Evolutionary conservation across 2,329 filamentous ascomycete species (phyloP).

Genomic region (Dactylellina sp.): DNA sequence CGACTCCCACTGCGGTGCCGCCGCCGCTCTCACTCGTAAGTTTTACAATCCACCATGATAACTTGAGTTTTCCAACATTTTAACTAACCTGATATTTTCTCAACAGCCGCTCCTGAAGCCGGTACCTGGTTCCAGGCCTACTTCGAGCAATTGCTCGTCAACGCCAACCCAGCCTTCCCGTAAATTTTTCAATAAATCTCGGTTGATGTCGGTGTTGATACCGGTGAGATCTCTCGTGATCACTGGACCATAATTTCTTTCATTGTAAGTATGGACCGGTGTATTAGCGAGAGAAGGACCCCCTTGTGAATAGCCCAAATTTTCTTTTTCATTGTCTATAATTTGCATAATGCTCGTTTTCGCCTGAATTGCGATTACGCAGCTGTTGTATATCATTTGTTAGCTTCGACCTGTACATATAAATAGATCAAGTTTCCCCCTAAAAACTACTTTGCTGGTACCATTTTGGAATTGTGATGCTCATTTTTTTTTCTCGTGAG

Average conservation of each 20-base stretch:
- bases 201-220: conserved; percentile 21
- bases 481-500: no score
- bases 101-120: conserved; percentile 65
- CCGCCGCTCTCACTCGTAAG: conserved; percentile 61
- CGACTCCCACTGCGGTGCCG: conserved; percentile 69
- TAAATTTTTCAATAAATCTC: conserved; percentile 38
- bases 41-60: conserved; percentile 35
- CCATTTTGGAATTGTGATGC: no score
- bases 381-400: conserved; percentile 55
- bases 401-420: conserved; percentile 56
- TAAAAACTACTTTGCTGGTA: neutral
- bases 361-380: conserved; percentile 23
- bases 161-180: conserved; percentile 62
- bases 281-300: conserved; percentile 5
- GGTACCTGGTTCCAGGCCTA: conserved; percentile 66
- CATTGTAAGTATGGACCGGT: neutral
- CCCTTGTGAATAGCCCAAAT: conserved; percentile 42
- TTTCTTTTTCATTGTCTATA: conserved; percentile 55
- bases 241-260: neutral
- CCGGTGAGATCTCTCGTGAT: conserved; percentile 6
- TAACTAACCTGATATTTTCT: conserved; percentile 59
- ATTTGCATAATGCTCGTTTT: conserved; percentile 43
- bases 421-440: conserved; percentile 54
- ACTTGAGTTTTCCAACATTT: neutral
- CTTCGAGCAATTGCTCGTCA: conserved; percentile 66